phyloP scores from a whole-genome alignment of 2,329 filamentous ascomycete genomes.

The Botrytis tulipae region DNA sequence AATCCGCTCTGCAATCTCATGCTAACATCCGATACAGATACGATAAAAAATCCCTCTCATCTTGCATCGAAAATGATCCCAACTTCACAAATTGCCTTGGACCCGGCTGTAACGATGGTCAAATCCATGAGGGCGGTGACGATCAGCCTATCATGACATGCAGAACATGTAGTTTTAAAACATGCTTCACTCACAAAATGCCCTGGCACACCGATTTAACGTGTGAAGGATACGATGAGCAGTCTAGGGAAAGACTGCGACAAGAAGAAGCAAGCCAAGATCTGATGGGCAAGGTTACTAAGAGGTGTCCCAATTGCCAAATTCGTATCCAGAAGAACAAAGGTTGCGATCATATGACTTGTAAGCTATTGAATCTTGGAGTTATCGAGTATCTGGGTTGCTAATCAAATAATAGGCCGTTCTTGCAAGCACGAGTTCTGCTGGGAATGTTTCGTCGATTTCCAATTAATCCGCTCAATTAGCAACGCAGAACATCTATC shows the following conservation, averaged over 20 bases:
- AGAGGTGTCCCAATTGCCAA: slow-evolving; percentile 24
- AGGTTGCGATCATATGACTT: slow-evolving; percentile 31
- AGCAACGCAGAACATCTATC: background rate
- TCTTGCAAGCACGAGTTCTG: slow-evolving; percentile 6
- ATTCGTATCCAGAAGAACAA: slow-evolving; percentile 17
- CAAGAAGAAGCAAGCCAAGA: slow-evolving; percentile 23
- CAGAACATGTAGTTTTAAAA: slow-evolving; percentile 42
- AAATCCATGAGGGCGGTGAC: slow-evolving; percentile 47
- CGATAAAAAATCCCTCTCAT: background rate
- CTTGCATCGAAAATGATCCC: slow-evolving; percentile 29
- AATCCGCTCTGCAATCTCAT: background rate
- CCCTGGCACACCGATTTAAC: slow-evolving; percentile 45
- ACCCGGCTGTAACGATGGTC: slow-evolving; percentile 50
- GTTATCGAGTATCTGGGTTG: no score
- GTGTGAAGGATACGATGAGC: slow-evolving; percentile 38
- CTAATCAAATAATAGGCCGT: background rate
- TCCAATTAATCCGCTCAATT: no score
- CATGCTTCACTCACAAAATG: slow-evolving; percentile 45
- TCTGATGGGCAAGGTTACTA: slow-evolving; percentile 8
- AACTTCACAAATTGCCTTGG: slow-evolving; percentile 54
- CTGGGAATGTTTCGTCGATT: background rate
- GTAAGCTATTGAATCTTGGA: slow-evolving; percentile 8
- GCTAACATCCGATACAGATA: background rate
- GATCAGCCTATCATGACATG: slow-evolving; percentile 46
- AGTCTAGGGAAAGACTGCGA: background rate